phyloP scores from a whole-genome alignment of 768 basidiomycete species.

The Russula sp. region DNA sequence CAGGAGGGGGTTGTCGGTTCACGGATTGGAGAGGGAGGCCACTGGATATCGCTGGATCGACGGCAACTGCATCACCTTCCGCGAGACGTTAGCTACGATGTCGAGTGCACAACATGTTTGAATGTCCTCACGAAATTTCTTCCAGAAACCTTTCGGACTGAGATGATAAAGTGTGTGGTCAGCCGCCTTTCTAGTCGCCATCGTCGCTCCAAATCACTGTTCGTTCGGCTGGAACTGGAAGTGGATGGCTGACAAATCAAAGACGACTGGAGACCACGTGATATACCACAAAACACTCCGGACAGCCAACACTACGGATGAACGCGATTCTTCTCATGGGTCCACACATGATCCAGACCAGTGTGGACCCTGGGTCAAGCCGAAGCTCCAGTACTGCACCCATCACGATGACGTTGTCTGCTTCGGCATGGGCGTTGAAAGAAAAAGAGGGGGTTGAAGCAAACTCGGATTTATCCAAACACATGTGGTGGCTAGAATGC shows the following conservation, averaged over 20 bases:
- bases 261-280: not conserved
- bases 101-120: not conserved
- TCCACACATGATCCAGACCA: too few species aligned
- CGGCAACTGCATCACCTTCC: conserved; percentile 70
- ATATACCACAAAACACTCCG: too few species aligned
- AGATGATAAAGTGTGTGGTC: conserved; percentile 90
- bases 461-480: too few species aligned
- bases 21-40: conserved; percentile 72
- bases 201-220: conserved; percentile 26
- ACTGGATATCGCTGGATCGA: conserved; percentile 87
- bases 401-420: too few species aligned
- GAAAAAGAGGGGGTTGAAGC: too few species aligned
- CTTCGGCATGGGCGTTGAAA: too few species aligned
- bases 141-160: conserved; percentile 89
- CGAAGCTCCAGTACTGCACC: too few species aligned
- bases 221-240: not conserved
- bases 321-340: too few species aligned
- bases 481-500: too few species aligned
- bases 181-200: conserved; percentile 74
- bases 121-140: conserved; percentile 74
- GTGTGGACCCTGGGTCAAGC: too few species aligned
- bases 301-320: too few species aligned
- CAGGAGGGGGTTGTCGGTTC: conserved; percentile 82
- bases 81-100: not conserved
- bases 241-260: conserved; percentile 9